Evolutionary conservation across 352 stramenopile genomes (phyloP), one percentile per base, ranked within the genome.

Genomic region (Phytophthora megakarya): DNA sequence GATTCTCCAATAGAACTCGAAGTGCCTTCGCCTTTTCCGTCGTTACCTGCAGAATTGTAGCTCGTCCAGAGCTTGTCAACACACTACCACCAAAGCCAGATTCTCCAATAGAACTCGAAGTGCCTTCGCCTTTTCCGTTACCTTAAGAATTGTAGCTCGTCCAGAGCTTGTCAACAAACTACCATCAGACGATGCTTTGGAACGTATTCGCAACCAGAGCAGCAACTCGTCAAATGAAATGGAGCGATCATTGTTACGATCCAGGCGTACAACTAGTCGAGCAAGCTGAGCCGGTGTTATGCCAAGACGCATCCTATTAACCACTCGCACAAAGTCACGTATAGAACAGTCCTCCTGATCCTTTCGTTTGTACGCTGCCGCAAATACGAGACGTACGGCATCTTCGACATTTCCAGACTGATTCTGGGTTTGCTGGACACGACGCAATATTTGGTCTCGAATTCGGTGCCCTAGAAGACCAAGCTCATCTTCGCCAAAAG

Each of bases 151-250:
- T n/a, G 53, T 30, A 10, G 21, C 13, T 16, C 25, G 47, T 12
- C 25, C 40, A 5, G 28, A n/a, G 16, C 5, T 16, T 16, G 15
- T 8, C 18, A 43, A 12, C 7, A 47, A 19, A 10, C 21, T 22
- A 22, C 18, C 13, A 15, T 40, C 37, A 19, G 15, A 26, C 16
- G 46, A 52, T 16, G 54, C 1, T 28, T 56, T 61, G 5, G 63
- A 35, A 13, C 55, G 63, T 16, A 89, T 61, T 38, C 81, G 76
- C 32, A 93, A 65, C 82, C 82, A 93, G 5, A 67, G n/a, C 3
- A 93, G 50, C 21, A 93, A 52, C 37, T 93, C 85, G 12, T 89
- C 65, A 8, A 93, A 86, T 15, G 82, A 93, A 25, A 93, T 78
- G 22, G 58, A 74, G 8, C 59, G 42, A 46, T 93, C 77, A 9